Base-by-base conservation (phyloP, 305 asterid genomes). In the Plantago rigida region DNA sequence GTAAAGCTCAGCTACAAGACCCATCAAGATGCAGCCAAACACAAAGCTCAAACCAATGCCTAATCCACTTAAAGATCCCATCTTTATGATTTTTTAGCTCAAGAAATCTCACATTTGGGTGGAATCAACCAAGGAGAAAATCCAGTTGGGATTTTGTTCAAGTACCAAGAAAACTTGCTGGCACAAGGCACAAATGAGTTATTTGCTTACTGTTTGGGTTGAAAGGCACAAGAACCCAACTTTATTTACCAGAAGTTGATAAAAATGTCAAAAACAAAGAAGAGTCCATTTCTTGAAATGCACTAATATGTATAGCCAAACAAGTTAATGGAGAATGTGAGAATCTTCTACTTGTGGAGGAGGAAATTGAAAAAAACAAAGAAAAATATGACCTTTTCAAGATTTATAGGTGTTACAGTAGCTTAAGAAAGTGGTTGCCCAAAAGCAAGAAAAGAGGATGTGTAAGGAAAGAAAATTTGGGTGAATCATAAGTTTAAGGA, bases 51-150 rank as follows among this genome's bases (percentile, higher is more conserved):
- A 75, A 41, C 87, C 96, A 66, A 90, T 84, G 3, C 87, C 83
- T 69, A 90, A 68, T 60, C 91, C 87, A 64, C 94, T 79, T 13
- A 85, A 79, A 84, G 92, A 84, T 63, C 84, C 84, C 97, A 85
- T 87, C 47, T 79, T 76, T 70, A 2, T 58, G 19, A 3, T 29
- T 4, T 57, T 45, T 29, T 61, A 56, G 29, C 42, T 46, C 63
- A 36, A 63, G 54, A 47, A 64, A 13, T 60, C 47, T 56, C 65
- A 11, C 79, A 77, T 77, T 45, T 56, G 57, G 56, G 63, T 63
- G 3, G 26, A 26, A 26, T 15, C 0, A 22, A 22, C 26, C 26
- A 22, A 22, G 48, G 5, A 9, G 41, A 10, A 17, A 41, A 14
- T 66, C 72, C 64, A 56, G 49, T 44, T 45, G 39, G 63, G 58